Conservation (phyloP, 2,329 filamentous ascomycete genomes). For the Cadophora sp. region DNA sequence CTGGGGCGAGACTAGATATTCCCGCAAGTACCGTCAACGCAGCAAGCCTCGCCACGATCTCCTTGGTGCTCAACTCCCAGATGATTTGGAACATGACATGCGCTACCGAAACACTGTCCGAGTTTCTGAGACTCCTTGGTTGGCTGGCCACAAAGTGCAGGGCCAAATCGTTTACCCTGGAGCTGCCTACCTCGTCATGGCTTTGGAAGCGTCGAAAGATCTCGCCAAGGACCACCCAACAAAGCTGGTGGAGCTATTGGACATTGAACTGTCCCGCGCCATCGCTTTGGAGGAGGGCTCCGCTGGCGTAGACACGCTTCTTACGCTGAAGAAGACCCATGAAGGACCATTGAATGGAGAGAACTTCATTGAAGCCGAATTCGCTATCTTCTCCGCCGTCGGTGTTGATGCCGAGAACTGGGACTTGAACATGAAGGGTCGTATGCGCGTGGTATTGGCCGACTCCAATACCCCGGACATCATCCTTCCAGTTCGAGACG, state of each 20-base stretch:
- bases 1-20: constrained; percentile 33
- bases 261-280: constrained; percentile 31
- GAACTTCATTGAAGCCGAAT: constrained; percentile 23
- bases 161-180: constrained; percentile 51
- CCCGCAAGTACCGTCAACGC: constrained; percentile 23
- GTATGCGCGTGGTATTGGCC: constrained; percentile 22
- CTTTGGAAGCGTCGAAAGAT: constrained; percentile 50
- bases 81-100: constrained; percentile 21
- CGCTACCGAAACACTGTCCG: constrained; percentile 31
- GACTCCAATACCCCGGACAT: constrained; percentile 23
- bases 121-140: constrained; percentile 48
- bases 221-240: constrained; percentile 20
- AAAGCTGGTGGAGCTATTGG: constrained; percentile 41
- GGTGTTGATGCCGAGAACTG: constrained; percentile 23
- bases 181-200: constrained; percentile 57
- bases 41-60: constrained; percentile 29
- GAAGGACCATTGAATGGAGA: constrained; percentile 24
- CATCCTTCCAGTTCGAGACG: constrained; percentile 22
- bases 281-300: constrained; percentile 34
- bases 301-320: constrained; percentile 31
- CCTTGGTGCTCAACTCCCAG: constrained; percentile 26
- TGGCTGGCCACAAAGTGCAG: constrained; percentile 52
- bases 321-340: constrained; percentile 28
- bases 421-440: constrained; percentile 27
- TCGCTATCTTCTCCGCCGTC: constrained; percentile 22